Evolutionary conservation across 1,284 basidiomycete genomes (phyloP), one percentile per base, ranked within the genome.

Genomic region (Boletus calvinii): DNA sequence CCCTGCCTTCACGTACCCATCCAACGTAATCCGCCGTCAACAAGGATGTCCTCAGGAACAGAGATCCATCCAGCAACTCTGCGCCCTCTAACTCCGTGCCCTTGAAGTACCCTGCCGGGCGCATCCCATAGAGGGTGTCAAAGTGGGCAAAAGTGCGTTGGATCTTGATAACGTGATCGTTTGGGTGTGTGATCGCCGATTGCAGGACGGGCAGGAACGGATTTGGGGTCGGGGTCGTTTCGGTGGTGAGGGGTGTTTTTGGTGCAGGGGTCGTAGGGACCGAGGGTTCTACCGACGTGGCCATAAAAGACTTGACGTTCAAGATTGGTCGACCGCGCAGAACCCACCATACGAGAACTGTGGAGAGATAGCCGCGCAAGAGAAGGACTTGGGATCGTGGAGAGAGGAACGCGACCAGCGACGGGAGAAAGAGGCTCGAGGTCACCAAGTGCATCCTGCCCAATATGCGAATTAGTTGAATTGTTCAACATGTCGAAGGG

Each of bases 381-480:
- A 79, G 65, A 15, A 72, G 59, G 2, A 59, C 68, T 60, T 75
- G 72, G 1, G 74, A 75, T 0, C 62, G 54, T 0, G 69, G 72
- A 13, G 67, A 62, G 17, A 81, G 56, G 51, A 68, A 63, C 9
- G 70, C 62, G 6, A 72, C 55, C 36, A 75, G 55, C 1, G 80
- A 72, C 0, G 75, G 70, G 17, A 81, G 62, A 60, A 81, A 82
- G 26, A 79, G 60, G 10, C 75, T 75, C 18, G 78, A 80, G 0
- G 81, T 83, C 44, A 82, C 75, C 22, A 80, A 58, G 54, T 82
- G 80, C 75, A 81, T 77, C 11, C 80, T 82, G 12, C 3, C 4
- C 26, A 26, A 26, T 26, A 26, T 26, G 26, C 7, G 26, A 26
- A 26, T 26, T 6, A 26, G 6, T 8, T 26, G 26, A 6, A 1